Conservation (phyloP, 768 basidiomycete species). For the Rhodosporidiobolus odoratus region DNA sequence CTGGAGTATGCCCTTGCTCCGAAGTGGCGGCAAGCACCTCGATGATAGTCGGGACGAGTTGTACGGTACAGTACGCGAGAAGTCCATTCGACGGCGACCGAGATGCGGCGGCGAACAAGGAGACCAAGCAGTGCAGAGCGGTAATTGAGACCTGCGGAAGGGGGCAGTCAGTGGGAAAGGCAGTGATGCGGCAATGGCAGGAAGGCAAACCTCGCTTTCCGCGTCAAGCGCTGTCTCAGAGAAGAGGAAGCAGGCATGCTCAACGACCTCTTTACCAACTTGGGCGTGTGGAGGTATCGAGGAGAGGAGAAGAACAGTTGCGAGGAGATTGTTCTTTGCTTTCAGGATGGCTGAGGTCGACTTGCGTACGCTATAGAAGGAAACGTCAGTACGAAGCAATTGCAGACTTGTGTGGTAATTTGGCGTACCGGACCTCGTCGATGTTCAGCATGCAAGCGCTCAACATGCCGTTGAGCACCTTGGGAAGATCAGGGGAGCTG, state of each 20-base stretch:
- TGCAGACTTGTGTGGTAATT: too few relatives aligned
- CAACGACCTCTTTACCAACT: constrained; percentile 68
- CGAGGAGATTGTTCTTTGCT: constrained; percentile 82
- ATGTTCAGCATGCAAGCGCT: constrained; percentile 78
- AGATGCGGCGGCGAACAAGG: constrained; percentile 66
- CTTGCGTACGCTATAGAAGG: constrained; percentile 61
- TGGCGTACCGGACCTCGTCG: constrained; percentile 87
- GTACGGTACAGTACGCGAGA: constrained; percentile 64
- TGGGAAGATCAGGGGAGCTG: constrained; percentile 57
- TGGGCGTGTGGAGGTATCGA: constrained; percentile 63
- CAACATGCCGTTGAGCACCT: constrained; percentile 56
- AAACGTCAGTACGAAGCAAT: too few relatives aligned
- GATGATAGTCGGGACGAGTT: constrained; percentile 75
- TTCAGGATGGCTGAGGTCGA: constrained; percentile 73
- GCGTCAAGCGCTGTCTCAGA: constrained; percentile 68
- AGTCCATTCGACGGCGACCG: constrained; percentile 52
- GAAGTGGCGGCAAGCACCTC: constrained; percentile 67
- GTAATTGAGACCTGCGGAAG: constrained; percentile 64
- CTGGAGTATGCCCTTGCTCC: constrained; percentile 53
- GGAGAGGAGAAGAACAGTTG: constrained; percentile 76
- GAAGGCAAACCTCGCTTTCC: constrained; percentile 57
- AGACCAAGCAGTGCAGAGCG: constrained; percentile 83
- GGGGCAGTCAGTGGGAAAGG: background rate
- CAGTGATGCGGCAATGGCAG: background rate
- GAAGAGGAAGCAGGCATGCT: constrained; percentile 77